Base-by-base conservation (phyloP, 106 monocot genomes). In the Acorus gramineus region DNA sequence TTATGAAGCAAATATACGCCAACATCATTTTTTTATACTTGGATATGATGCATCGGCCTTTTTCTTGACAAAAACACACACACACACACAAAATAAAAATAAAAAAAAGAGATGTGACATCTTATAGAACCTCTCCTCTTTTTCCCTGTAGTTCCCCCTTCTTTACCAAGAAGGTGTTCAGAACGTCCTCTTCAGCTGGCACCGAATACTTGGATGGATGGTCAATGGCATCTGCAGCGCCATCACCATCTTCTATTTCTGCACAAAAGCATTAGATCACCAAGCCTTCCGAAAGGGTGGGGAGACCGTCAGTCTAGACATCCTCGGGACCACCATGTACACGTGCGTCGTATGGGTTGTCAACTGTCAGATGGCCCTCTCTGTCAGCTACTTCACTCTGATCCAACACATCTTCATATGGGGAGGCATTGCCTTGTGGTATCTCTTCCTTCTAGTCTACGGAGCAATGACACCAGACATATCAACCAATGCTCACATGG, bases 381-480 rank as follows among this genome's bases (percentile, higher is more conserved):
- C 81, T 0, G 67, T 98, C 62, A 62, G 75, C 66, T 91, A 98
- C 71, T 91, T 98, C 77, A 98, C 91, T 8, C 60, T 98, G 6
- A 85, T 98, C 28, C 96, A 98, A 6, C 96, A 98, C 75, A 66
- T 98, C 56, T 87, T 91, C 77, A 83, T 98, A 54, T 98, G 87
- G 91, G 96, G 91, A 2, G 74, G 96, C 52, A 80, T 98, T 13
- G 78, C 74, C 4, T n/a, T 86, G 4, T 98, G 91, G 90, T 98
- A 91, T 55, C 48, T 86, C 74, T 86, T 85, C 78, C 58, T 84
- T 49, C 60, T 86, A 10, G 67, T 63, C 3, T 91, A 88, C 42
- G 96, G 96, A 0, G 74, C 87, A 13, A 66, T 91, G 3, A 80
- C 76, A 0, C 78, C 84, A 4, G 55, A 44, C n/a, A 62, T 76